Evolutionary conservation across 768 basidiomycete species (phyloP), one percentile per base, ranked within the genome.

Genomic region (Neoboletus magnificus): DNA sequence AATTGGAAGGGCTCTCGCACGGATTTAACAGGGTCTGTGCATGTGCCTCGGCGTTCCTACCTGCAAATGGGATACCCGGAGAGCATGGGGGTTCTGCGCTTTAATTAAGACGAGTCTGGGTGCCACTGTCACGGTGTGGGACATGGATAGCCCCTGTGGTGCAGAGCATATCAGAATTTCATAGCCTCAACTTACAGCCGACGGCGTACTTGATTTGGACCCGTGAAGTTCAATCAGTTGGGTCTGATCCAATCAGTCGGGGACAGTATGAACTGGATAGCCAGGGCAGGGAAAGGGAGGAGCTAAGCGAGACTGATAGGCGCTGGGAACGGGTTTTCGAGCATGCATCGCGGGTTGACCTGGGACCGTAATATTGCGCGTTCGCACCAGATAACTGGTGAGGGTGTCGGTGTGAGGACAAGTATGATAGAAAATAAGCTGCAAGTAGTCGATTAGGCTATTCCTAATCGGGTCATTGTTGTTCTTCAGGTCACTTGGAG

Each of bases 171-270:
- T 56, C 49, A 37, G 30, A 32, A 33, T 50, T 50, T 40, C 51
- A 52, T 33, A 44, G 57, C 61, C 33, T 39, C 52, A n/a, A 22
- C 13, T 53, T 37, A 25, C 48, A 36, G 37, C 43, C 46, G 41
- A 51, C 37, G 53, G 46, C 32, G 46, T 50, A 40, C 36, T 40
- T 50, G 33, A 53, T 48, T 48, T 29, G 33, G 45, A 42, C n/a
- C 50, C 52, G 51, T 60, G 50, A 22, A 5, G 40, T 44, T 30
- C 43, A 27, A 64, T 64, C 58, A 56, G 23, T 47, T 52, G 10
- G 44, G 39, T 18, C 5, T 63, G 61, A 62, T 62, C 43, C 53
- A 52, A 62, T 62, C 61, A 60, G 23, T 48, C 47, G 44, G 25
- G 30, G 50, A 41, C 12, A 33, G 33, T 37, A 33, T 23, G 54